Evolutionary conservation across 306 rosid genomes (phyloP).

Genomic region (Oxytropis ochrocephala): DNA sequence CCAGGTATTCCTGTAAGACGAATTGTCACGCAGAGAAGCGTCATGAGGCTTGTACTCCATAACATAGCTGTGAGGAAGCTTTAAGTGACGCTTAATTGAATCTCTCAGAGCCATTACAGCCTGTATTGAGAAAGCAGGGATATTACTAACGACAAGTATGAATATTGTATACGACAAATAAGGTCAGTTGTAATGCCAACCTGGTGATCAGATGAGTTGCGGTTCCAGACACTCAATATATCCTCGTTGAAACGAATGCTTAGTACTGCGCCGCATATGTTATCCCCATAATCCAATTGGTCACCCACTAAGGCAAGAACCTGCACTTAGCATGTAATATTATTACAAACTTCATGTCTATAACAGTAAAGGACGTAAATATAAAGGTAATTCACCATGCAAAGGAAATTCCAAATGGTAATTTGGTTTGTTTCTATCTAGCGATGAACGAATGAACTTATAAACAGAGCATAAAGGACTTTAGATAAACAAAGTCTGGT

Average conservation of each 20-base stretch:
- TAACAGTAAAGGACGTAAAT: background rate
- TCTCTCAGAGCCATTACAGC: slow-evolving; percentile 88
- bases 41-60: slow-evolving; percentile 96
- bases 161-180: background rate
- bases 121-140: slow-evolving; percentile 34
- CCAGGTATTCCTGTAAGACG: slow-evolving; percentile 96
- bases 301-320: slow-evolving; percentile 91
- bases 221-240: slow-evolving; percentile 86
- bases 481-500: slow-evolving; percentile 1
- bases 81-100: slow-evolving; percentile 77
- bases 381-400: background rate
- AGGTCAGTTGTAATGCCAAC: slow-evolving; percentile 28
- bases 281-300: slow-evolving; percentile 82
- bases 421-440: background rate
- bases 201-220: slow-evolving; percentile 88
- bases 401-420: slow-evolving; percentile 3
- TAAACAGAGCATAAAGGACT: background rate
- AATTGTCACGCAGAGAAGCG: slow-evolving; percentile 85
- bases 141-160: background rate
- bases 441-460: background rate
- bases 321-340: slow-evolving; percentile 31
- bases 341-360: background rate
- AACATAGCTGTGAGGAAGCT: slow-evolving; percentile 85
- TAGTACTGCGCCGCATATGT: slow-evolving; percentile 87
- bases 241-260: slow-evolving; percentile 95